A percentile compares a stretch with the other conserved stretches of the same genome.
Conservation (phyloP, 352 stramenopile genomes). For the Globisporangium ultimum region DNA sequence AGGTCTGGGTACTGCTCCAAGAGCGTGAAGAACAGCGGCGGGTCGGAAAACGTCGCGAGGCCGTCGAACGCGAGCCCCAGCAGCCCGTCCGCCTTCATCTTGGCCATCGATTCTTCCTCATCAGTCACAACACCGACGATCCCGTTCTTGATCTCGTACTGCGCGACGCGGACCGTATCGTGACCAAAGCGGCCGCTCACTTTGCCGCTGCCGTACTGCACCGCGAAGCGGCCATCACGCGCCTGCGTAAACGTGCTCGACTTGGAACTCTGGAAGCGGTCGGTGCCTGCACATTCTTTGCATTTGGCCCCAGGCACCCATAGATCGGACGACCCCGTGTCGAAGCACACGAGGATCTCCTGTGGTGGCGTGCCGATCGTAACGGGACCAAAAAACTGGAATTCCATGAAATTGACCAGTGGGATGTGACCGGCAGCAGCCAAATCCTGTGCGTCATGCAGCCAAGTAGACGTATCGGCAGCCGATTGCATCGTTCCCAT, state of each 20-base stretch:
- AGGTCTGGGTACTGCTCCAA: slow-evolving; percentile 58
- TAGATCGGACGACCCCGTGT: slow-evolving; percentile 79
- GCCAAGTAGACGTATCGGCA: not conserved
- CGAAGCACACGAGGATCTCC: slow-evolving; percentile 73
- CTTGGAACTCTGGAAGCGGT: slow-evolving; percentile 43
- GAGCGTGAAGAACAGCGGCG: slow-evolving; percentile 66
- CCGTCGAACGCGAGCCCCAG: slow-evolving; percentile 95
- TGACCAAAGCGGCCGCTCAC: slow-evolving; percentile 59
- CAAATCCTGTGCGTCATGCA: slow-evolving; percentile 30
- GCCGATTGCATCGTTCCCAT: too few relatives aligned
- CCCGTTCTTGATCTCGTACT: slow-evolving; percentile 42
- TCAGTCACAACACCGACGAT: slow-evolving; percentile 55
- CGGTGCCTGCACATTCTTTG: slow-evolving; percentile 45
- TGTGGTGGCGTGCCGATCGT: slow-evolving; percentile 62
- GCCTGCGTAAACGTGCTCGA: slow-evolving; percentile 47
- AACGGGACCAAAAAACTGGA: slow-evolving; percentile 78
- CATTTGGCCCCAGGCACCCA: slow-evolving; percentile 66
- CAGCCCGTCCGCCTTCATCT: slow-evolving; percentile 93
- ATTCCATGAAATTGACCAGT: slow-evolving; percentile 82
- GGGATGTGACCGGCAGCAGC: slow-evolving; percentile 38
- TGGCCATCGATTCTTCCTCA: slow-evolving; percentile 75
- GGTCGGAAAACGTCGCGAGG: slow-evolving; percentile 82
- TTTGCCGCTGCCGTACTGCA: slow-evolving; percentile 75
- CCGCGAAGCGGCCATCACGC: slow-evolving; percentile 44
- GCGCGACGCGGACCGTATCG: slow-evolving; percentile 49